Evolutionary conservation across 345 rosid species (phyloP).

Genomic region (Mercurialis annua): DNA sequence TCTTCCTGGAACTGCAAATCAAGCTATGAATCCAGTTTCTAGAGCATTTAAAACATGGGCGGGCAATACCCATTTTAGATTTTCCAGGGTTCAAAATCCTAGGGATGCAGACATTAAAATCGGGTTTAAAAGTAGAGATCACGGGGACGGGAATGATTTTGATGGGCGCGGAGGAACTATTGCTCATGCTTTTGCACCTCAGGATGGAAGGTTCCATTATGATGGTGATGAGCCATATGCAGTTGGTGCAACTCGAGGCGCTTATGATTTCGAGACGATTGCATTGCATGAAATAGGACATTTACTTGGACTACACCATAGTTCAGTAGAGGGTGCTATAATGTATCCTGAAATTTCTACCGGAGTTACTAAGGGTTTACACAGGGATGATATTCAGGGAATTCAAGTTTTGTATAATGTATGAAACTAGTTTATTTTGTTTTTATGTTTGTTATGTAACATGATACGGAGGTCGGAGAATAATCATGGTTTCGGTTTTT

Average conservation of each 20-base stretch:
- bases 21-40: slow-evolving; percentile 2
- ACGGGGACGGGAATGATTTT: slow-evolving; percentile 19
- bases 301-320: slow-evolving; percentile 38
- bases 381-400: slow-evolving; percentile 36
- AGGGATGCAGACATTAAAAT: slow-evolving; percentile 25
- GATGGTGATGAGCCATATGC: slow-evolving; percentile 32
- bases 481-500: too few species aligned
- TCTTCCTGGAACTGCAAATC: background rate
- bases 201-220: slow-evolving; percentile 27
- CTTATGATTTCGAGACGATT: slow-evolving; percentile 25
- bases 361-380: slow-evolving; percentile 25
- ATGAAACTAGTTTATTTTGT: too few species aligned
- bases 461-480: too few species aligned
- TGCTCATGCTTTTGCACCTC: slow-evolving; percentile 35
- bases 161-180: slow-evolving; percentile 21
- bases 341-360: slow-evolving; percentile 18
- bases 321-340: slow-evolving; percentile 26
- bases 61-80: slow-evolving; percentile 24
- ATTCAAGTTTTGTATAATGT: slow-evolving; percentile 27
- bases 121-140: slow-evolving; percentile 21
- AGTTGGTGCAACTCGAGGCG: background rate
- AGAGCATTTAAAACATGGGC: slow-evolving; percentile 35
- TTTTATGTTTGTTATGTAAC: too few species aligned
- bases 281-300: slow-evolving; percentile 50
- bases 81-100: background rate